A percentile compares a stretch with the other conserved stretches of the same genome.
Conservation (phyloP, 2,329 filamentous ascomycete genomes). For the Xylariaceae sp. region DNA sequence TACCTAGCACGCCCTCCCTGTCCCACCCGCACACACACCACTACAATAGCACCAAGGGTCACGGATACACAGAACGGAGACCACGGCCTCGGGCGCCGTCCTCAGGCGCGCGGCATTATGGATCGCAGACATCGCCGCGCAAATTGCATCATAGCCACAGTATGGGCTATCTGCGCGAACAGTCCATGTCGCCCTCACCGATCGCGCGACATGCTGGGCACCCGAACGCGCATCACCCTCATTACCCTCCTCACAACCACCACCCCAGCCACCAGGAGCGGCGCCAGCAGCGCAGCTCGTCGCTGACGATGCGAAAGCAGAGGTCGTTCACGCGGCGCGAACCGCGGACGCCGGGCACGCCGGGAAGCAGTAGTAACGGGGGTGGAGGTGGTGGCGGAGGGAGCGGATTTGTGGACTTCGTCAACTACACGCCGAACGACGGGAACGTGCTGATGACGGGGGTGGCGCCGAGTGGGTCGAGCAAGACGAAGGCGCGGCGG, state of each 20-base stretch:
- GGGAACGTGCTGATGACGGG: conserved; percentile 74
- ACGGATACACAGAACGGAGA: conserved; percentile 33
- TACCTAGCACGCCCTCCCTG: conserved; percentile 13
- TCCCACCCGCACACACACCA: conserved; percentile 16
- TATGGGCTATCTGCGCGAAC: conserved; percentile 26
- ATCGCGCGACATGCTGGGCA: conserved; percentile 10
- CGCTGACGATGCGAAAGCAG: conserved; percentile 34
- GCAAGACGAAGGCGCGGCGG: conserved; percentile 88
- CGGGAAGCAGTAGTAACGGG: conserved; percentile 25
- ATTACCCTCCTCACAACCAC: background rate
- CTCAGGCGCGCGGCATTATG: conserved; percentile 47
- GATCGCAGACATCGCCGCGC: conserved; percentile 37
- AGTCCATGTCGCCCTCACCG: conserved; percentile 38
- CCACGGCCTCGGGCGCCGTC: conserved; percentile 50
- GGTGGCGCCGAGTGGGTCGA: conserved; percentile 84
- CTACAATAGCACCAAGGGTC: conserved; percentile 14
- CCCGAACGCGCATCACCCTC: background rate
- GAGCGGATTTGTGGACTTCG: conserved; percentile 55
- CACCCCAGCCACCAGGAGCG: conserved; percentile 12
- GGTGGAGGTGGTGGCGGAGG: conserved; percentile 27
- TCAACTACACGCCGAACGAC: conserved; percentile 85
- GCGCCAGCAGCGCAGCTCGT: conserved; percentile 24
- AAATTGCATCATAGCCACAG: conserved; percentile 37
- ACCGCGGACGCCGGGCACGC: conserved; percentile 18
- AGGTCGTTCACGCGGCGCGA: conserved; percentile 34